These are phyloP conservation scores for Penicillium antarcticum DNA, from an alignment of 495 filamentous ascomycete genomes.

Conservation along the genomic window DNA sequence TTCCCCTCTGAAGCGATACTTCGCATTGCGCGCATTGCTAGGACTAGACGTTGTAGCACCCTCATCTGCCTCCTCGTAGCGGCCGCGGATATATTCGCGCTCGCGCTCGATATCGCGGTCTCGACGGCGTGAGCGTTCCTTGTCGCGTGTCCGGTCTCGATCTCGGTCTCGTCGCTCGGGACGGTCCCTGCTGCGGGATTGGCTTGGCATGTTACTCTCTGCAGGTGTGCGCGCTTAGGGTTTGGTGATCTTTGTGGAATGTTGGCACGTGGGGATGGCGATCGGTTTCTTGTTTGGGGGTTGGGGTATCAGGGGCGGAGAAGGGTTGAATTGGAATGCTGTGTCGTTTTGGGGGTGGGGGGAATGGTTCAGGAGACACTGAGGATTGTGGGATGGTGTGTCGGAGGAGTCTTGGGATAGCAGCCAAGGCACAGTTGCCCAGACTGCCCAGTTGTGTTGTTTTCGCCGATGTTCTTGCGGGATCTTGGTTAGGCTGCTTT, in stretches of 20 bases:
- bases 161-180: conserved; percentile 42
- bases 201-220: conserved; percentile 32
- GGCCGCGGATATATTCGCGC: conserved; percentile 28
- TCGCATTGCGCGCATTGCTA: conserved; percentile 7
- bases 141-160: conserved; percentile 29
- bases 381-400: neutral
- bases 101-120: conserved; percentile 15
- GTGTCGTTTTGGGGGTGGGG: too few species aligned
- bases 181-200: conserved; percentile 40
- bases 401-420: neutral
- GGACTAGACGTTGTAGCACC: conserved; percentile 14
- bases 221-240: neutral
- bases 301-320: too few species aligned
- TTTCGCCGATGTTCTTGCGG: conserved; percentile 6
- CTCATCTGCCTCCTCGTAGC: conserved; percentile 17
- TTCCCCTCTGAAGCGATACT: conserved; percentile 23
- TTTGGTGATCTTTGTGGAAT: neutral
- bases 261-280: neutral
- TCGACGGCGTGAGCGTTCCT: conserved; percentile 17
- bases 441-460: neutral
- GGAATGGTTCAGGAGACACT: too few species aligned
- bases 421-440: neutral
- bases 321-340: too few species aligned
- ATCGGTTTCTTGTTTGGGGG: neutral
- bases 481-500: conserved; percentile 4